phyloP scores from a whole-genome alignment of 2,329 filamentous ascomycete genomes.

The Claviceps fusiformis region DNA sequence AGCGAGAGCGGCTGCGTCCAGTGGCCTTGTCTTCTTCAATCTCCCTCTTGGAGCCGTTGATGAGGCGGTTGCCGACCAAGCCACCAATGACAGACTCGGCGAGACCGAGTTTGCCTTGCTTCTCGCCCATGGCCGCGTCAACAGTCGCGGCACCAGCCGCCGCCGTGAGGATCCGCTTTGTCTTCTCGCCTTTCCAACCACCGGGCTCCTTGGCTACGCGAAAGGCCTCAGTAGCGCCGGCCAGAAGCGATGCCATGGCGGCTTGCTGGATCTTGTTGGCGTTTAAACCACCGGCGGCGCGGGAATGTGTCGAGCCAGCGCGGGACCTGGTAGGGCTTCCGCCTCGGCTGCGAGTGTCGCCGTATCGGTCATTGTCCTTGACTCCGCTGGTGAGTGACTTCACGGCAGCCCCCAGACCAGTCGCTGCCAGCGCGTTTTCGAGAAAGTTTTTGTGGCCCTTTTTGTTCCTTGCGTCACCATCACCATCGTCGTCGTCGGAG shows the following conservation, averaged over 20 bases:
- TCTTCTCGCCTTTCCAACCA: constrained; percentile 81
- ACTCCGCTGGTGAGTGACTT: constrained; percentile 42
- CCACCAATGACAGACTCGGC: constrained; percentile 81
- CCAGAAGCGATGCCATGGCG: constrained; percentile 78
- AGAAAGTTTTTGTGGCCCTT: constrained; percentile 52
- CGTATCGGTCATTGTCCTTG: constrained; percentile 24
- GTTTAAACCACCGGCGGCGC: constrained; percentile 20
- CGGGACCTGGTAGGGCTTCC: constrained; percentile 30
- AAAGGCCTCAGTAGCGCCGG: constrained; percentile 86
- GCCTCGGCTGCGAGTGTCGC: constrained; percentile 34
- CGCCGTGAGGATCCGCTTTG: constrained; percentile 80
- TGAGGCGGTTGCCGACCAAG: constrained; percentile 69
- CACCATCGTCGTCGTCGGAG: constrained; percentile 31
- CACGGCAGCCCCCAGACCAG: constrained; percentile 46
- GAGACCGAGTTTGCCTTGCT: constrained; percentile 71
- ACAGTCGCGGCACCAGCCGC: constrained; percentile 77
- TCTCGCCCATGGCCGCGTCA: constrained; percentile 59
- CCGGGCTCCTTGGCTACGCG: constrained; percentile 79
- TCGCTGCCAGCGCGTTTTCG: constrained; percentile 48
- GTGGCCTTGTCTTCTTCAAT: constrained; percentile 47
- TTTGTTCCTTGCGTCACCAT: constrained; percentile 36
- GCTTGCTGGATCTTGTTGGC: constrained; percentile 64
- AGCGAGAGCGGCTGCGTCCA: constrained; percentile 57
- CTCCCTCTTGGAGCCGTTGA: constrained; percentile 63
- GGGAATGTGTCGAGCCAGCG: constrained; percentile 38